Conservation (phyloP, 305 asterid genomes). For the Rubia tinctorum region DNA sequence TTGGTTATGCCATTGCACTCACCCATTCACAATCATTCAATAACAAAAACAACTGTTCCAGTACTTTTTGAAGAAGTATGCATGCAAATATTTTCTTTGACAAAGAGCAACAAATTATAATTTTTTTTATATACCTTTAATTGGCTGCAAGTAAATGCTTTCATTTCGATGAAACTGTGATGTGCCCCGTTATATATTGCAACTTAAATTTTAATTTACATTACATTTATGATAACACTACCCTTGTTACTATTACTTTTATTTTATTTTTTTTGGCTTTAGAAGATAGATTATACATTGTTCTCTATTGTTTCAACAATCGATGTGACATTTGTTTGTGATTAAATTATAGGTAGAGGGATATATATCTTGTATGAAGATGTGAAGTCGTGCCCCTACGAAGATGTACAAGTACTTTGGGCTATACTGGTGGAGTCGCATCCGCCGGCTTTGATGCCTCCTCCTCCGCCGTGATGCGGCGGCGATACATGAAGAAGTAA, state of each 20-base stretch:
- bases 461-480: slow-evolving; percentile 53
- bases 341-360: slow-evolving; percentile 62
- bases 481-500: slow-evolving; percentile 7
- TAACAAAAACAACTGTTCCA: too few species aligned
- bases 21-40: background rate
- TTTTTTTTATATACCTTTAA: too few species aligned
- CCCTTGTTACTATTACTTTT: too few species aligned
- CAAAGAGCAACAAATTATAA: too few species aligned
- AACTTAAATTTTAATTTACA: background rate
- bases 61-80: background rate
- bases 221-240: too few species aligned
- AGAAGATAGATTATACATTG: too few species aligned
- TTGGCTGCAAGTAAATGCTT: background rate
- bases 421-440: slow-evolving; percentile 89
- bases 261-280: too few species aligned
- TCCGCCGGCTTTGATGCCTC: slow-evolving; percentile 51
- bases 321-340: background rate
- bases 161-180: background rate
- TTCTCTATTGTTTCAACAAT: too few species aligned
- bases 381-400: slow-evolving; percentile 93
- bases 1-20: too few species aligned
- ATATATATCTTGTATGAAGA: slow-evolving; percentile 92
- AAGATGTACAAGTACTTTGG: slow-evolving; percentile 95
- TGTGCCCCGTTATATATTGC: background rate
- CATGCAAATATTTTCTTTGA: too few species aligned